Base-by-base conservation (phyloP, 495 filamentous ascomycete species). In the Penicillium maclennaniae region DNA sequence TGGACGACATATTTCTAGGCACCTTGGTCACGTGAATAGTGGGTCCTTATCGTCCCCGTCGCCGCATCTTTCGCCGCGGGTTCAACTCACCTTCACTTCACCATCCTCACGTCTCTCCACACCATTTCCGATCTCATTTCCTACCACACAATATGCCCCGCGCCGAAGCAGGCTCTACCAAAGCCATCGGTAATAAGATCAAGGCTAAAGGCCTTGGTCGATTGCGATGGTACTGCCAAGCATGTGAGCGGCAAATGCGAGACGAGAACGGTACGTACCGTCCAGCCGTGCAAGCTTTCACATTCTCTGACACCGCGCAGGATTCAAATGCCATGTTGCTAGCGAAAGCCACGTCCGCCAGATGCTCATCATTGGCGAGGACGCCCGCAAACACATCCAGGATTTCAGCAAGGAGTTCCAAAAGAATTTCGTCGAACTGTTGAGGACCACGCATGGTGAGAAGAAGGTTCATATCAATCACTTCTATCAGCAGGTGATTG, bases 141-240 rank as follows among this genome's bases (percentile, higher is more conserved):
- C n/a, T 34, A 34, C 8, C 10, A 1, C 9, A 14, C 75, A 87
- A 62, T n/a, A 98, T 97, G 95, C 87, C 87, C 49, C 86, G 86
- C 73, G 95, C 95, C 53, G 93, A 97, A 76, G 84, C 88, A 19
- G 95, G 93, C 21, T 84, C 82, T 26, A 89, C 84, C 4, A 97
- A 97, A 63, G 80, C 88, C 56, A 79, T 97, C 43, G 81, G 78
- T 69, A 97, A 97, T 71, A 87, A 90, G 68, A 82, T 96, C 69
- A 97, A 97, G 45, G 41, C 34, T 57, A 92, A 91, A 73, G 92
- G 92, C 38, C 77, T 96, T 2, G 88, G 91, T 56, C 79, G 92
- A 0, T 76, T 97, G 4, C 79, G 91, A 45, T 97, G 88, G 86
- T 96, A 90, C 69, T 76, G 72, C 50, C 71, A 76, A 49, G 69